These are phyloP conservation scores for Thelephora terrestris DNA, from an alignment of 1,284 basidiomycete species.

Conservation along the genomic window DNA sequence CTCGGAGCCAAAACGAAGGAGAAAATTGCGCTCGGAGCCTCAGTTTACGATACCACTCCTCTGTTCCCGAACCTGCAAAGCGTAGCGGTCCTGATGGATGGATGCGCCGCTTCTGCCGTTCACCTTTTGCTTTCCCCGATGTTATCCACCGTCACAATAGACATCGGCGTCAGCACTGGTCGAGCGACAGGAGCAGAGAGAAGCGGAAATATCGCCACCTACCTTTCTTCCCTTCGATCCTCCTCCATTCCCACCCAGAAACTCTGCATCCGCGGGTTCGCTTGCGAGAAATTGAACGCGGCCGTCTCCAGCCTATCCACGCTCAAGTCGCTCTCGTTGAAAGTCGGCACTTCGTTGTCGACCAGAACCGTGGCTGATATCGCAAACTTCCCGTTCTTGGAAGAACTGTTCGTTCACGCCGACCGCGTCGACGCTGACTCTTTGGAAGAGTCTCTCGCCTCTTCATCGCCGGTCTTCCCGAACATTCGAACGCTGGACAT, in stretches of 20 bases:
- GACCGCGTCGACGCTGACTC: slow-evolving; percentile 28
- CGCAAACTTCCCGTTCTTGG: slow-evolving; percentile 31
- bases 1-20: slow-evolving; percentile 14
- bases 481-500: slow-evolving; percentile 34
- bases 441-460: slow-evolving; percentile 18
- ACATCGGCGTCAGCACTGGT: slow-evolving; percentile 29
- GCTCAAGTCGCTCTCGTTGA: slow-evolving; percentile 34
- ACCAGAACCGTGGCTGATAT: slow-evolving; percentile 31
- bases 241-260: slow-evolving; percentile 22
- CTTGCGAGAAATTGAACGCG: slow-evolving; percentile 25
- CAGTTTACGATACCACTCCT: slow-evolving; percentile 1
- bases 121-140: slow-evolving; percentile 25
- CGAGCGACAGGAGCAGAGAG: neutral
- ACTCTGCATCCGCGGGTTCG: slow-evolving; percentile 37
- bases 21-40: slow-evolving; percentile 5
- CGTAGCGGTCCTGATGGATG: slow-evolving; percentile 28
- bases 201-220: slow-evolving; percentile 8
- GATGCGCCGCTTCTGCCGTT: slow-evolving; percentile 22
- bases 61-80: slow-evolving; percentile 29
- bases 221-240: slow-evolving; percentile 7
- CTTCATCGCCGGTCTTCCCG: slow-evolving; percentile 24
- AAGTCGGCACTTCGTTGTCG: slow-evolving; percentile 31
- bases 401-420: slow-evolving; percentile 39
- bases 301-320: slow-evolving; percentile 28
- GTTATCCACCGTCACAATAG: slow-evolving; percentile 31